Conservation (phyloP, 441 rosid species). For the Erysimum cheiri region DNA sequence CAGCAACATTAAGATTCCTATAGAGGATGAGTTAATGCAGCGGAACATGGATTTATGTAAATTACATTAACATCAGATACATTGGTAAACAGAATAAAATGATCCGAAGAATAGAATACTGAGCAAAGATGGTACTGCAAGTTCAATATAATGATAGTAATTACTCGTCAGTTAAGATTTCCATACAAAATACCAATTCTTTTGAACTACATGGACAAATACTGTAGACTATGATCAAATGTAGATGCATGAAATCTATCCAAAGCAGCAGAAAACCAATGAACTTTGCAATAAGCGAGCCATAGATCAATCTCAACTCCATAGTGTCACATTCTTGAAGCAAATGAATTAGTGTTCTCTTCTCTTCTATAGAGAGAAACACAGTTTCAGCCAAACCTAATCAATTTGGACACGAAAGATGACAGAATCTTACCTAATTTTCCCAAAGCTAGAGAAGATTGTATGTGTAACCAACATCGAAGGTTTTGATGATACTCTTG, state of each 20-base stretch:
- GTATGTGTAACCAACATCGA: conserved; percentile 92
- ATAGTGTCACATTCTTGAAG: conserved; percentile 1
- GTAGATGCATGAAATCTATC: neutral
- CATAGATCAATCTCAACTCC: conserved; percentile 11
- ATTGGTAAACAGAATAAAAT: no score
- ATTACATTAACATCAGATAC: no score
- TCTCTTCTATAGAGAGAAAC: neutral
- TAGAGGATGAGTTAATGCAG: conserved; percentile 41
- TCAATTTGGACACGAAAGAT: neutral
- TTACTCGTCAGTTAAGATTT: neutral
- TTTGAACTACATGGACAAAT: neutral
- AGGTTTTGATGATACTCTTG: conserved; percentile 93
- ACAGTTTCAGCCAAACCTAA: neutral
- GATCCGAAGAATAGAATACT: neutral
- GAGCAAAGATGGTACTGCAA: neutral
- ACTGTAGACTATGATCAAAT: neutral
- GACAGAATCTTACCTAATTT: conserved; percentile 61
- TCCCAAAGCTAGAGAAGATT: conserved; percentile 83
- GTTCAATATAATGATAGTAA: neutral
- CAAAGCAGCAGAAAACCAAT: conserved; percentile 20
- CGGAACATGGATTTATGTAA: conserved; percentile 27
- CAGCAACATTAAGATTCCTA: conserved; percentile 88
- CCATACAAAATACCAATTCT: conserved; percentile 2
- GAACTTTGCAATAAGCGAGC: neutral
- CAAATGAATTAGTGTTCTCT: neutral